phyloP scores from a whole-genome alignment of 2,329 filamentous ascomycete species.

The Fusarium burgessii region DNA sequence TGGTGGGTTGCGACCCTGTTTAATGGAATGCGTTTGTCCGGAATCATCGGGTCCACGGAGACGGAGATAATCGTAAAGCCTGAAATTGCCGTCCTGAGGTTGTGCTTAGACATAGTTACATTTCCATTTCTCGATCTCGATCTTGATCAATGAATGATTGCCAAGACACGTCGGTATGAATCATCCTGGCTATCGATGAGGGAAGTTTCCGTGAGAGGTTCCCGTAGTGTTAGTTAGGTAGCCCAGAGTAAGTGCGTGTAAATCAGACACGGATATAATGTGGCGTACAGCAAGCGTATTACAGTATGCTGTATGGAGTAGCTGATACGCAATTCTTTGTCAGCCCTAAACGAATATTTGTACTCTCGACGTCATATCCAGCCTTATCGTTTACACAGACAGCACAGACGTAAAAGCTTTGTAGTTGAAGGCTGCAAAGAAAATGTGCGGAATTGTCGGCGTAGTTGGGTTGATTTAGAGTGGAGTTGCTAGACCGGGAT shows the following conservation, averaged over 20 bases:
- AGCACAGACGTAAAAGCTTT: not conserved
- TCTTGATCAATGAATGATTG: slow-evolving; percentile 14
- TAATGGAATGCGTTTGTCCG: not conserved
- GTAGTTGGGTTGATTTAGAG: not conserved
- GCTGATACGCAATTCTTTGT: not conserved
- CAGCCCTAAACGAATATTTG: slow-evolving; percentile 13
- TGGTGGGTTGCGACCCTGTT: not conserved
- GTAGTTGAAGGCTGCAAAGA: not conserved
- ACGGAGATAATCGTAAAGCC: slow-evolving; percentile 14
- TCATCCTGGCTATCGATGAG: not conserved
- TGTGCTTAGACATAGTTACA: not conserved
- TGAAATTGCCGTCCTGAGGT: not conserved
- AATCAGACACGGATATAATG: not conserved
- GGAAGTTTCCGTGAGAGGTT: not conserved
- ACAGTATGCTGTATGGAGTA: not conserved
- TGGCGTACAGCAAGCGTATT: not conserved
- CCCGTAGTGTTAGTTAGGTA: not conserved
- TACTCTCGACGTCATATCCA: slow-evolving; percentile 15
- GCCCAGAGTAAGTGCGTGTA: not conserved
- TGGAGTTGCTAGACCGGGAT: slow-evolving; percentile 4
- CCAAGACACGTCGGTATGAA: slow-evolving; percentile 18
- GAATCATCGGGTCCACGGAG: slow-evolving; percentile 18
- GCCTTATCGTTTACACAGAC: slow-evolving; percentile 16
- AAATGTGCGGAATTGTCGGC: slow-evolving; percentile 21
- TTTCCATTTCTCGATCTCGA: not conserved